Evolutionary conservation across 495 filamentous ascomycete species (phyloP).

Genomic region (Hyphodiscus hymeniophilus): DNA sequence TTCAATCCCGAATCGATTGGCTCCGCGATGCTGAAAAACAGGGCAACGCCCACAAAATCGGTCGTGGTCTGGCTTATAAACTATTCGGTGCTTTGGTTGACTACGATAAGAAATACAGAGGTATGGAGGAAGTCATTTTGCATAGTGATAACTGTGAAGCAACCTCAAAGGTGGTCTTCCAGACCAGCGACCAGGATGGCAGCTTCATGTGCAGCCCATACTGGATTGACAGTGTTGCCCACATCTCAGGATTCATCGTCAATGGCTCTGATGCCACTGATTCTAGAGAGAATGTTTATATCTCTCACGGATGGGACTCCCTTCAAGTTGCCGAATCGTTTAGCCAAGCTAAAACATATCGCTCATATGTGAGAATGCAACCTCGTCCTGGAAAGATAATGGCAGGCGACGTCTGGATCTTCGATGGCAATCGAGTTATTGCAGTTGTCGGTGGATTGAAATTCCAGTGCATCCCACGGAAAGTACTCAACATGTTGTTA

Average conservation of each 20-base stretch:
- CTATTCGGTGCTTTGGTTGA: conserved; percentile 65
- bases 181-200: conserved; percentile 47
- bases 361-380: conserved; percentile 66
- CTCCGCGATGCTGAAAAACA: conserved; percentile 53
- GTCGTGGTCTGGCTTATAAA: conserved; percentile 66
- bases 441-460: conserved; percentile 44
- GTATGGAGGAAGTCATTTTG: conserved; percentile 70
- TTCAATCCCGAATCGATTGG: conserved; percentile 41
- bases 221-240: conserved; percentile 63
- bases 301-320: conserved; percentile 74
- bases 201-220: conserved; percentile 60
- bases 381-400: conserved; percentile 31
- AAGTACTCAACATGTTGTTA: conserved; percentile 56
- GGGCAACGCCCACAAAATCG: conserved; percentile 18
- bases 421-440: conserved; percentile 54
- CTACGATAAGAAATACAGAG: conserved; percentile 58
- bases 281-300: conserved; percentile 60
- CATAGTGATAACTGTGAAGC: conserved; percentile 65
- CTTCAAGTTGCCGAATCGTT: conserved; percentile 63
- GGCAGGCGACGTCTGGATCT: conserved; percentile 56
- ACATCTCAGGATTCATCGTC: conserved; percentile 71
- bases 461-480: conserved; percentile 60
- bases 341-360: conserved; percentile 54
- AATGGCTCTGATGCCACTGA: conserved; percentile 69
- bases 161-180: conserved; percentile 60